These are phyloP conservation scores for Phytophthora pinifolia DNA, from an alignment of 352 stramenopile genomes.

Conservation along the genomic window DNA sequence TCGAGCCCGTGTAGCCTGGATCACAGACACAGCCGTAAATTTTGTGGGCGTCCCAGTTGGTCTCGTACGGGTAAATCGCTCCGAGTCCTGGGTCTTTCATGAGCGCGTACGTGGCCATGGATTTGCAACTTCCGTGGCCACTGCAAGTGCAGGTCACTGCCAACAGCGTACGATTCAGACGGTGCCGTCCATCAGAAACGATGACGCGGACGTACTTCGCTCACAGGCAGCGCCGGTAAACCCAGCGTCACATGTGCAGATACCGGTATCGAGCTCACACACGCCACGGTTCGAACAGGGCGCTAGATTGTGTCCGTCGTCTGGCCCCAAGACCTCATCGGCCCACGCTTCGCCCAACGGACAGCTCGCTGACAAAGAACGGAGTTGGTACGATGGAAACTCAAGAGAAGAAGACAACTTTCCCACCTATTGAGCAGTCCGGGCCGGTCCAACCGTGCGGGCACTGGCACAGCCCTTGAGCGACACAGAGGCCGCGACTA, in stretches of 20 bases:
- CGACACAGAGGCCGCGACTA: slow-evolving; percentile 58
- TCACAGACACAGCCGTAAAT: slow-evolving; percentile 90
- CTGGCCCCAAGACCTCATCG: slow-evolving; percentile 48
- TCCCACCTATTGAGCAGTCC: slow-evolving; percentile 61
- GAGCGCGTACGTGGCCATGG: slow-evolving; percentile 59
- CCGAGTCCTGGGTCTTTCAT: slow-evolving; percentile 64
- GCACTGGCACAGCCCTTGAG: slow-evolving; percentile 59
- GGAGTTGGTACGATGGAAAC: too few species aligned
- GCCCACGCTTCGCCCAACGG: slow-evolving; percentile 69
- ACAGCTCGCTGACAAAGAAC: slow-evolving; percentile 41
- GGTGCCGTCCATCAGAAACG: not conserved
- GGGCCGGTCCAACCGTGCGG: slow-evolving; percentile 44
- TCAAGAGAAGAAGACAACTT: not conserved
- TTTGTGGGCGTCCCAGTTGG: slow-evolving; percentile 84
- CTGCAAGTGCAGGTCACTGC: slow-evolving; percentile 77
- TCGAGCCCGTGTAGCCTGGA: slow-evolving; percentile 65
- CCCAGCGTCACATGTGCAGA: slow-evolving; percentile 63
- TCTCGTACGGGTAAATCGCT: slow-evolving; percentile 50
- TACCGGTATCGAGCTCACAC: slow-evolving; percentile 59
- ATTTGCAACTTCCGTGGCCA: slow-evolving; percentile 77
- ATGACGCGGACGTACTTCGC: slow-evolving; percentile 41
- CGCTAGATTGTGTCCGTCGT: slow-evolving; percentile 80
- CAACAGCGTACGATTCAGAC: not conserved
- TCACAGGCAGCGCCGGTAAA: slow-evolving; percentile 84
- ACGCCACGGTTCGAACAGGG: slow-evolving; percentile 88